Conservation (phyloP, 23 red algal species). For the Agarophyton chilense region DNA sequence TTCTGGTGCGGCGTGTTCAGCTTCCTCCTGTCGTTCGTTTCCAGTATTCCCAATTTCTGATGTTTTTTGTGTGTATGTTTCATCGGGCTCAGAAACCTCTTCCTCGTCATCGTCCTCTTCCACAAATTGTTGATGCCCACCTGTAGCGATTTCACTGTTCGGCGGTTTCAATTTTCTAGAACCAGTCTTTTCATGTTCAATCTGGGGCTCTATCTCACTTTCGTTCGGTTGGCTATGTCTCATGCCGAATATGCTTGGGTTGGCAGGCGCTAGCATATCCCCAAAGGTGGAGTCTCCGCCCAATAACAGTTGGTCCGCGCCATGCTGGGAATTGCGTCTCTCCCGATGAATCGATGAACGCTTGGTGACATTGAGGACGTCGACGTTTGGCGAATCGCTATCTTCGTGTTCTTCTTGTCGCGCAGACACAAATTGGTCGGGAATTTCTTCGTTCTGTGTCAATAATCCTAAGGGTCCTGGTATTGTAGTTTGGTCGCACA, state of each 20-base stretch:
- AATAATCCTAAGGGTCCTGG: background rate
- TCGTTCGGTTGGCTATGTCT: background rate
- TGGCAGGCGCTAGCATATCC: background rate
- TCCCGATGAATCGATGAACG: background rate
- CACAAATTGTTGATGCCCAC: too few relatives aligned
- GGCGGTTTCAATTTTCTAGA: too few relatives aligned
- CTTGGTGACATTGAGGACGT: conserved; percentile 4
- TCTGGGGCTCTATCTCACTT: background rate
- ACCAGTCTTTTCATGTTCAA: too few relatives aligned
- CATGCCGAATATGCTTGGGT: background rate
- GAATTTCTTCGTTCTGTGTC: background rate
- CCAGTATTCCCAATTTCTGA: too few relatives aligned
- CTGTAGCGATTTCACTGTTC: too few relatives aligned
- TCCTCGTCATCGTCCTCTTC: too few relatives aligned
- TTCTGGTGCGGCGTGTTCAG: too few relatives aligned
- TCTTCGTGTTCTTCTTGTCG: background rate
- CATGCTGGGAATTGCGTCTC: background rate
- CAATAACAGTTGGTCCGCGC: background rate
- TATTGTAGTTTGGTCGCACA: background rate
- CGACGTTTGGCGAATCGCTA: background rate
- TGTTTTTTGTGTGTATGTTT: too few relatives aligned
- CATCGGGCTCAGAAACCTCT: too few relatives aligned
- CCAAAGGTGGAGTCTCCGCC: background rate
- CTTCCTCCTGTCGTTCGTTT: too few relatives aligned
- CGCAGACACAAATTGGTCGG: background rate